Base-by-base conservation (phyloP, 306 rosid species). In the Quercus cerris region DNA sequence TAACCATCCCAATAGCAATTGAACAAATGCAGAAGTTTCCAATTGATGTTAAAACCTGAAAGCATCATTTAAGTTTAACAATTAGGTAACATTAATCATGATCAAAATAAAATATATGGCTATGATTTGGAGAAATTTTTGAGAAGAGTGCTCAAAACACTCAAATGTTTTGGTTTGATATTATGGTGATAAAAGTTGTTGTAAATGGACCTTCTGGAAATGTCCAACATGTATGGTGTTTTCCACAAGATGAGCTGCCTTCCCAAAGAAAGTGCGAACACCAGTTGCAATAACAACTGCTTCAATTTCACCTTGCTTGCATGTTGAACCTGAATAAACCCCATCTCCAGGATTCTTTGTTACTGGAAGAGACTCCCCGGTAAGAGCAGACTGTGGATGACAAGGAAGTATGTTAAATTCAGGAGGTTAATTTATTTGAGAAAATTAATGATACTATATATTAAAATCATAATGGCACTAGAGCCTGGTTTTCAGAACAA, bases 291-390 rank as follows among this genome's bases (percentile, higher is more conserved):
- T 92, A 59, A 92, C 94, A 35, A 90, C 78, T 28, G 87, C 97
- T 54, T 90, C 97, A 58, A 92, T 90, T 78, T 90, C 97, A 78
- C 97, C 93, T 86, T 92, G 97, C 83, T 92, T 90, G 88, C 97
- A 92, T 49, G 97, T 92, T 82, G 97, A 92, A 78, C 97, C 97
- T 58, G 93, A 90, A 78, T 88, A 92, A 44, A 90, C 87, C 44
- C 91, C 97, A 22, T 81, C 90, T 81, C 91, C 91, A 30, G 92
- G 90, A 85, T 82, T 46, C 82, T 88, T 91, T 9, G 87, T 81
- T 23, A 84, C 87, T 2, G 90, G 90, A 67, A 87, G 90, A 73
- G 90, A 87, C 69, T 91, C 97, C 70, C 97, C 97, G 5, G 97
- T 91, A 75, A 91, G 92, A 72, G 97, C 97, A 87, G 97, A 90